Percentiles rank a stretch among this genome's conserved stretches.
Evolutionary conservation across 306 rosid genomes (phyloP).

Genomic region (Begonia peltatifolia): DNA sequence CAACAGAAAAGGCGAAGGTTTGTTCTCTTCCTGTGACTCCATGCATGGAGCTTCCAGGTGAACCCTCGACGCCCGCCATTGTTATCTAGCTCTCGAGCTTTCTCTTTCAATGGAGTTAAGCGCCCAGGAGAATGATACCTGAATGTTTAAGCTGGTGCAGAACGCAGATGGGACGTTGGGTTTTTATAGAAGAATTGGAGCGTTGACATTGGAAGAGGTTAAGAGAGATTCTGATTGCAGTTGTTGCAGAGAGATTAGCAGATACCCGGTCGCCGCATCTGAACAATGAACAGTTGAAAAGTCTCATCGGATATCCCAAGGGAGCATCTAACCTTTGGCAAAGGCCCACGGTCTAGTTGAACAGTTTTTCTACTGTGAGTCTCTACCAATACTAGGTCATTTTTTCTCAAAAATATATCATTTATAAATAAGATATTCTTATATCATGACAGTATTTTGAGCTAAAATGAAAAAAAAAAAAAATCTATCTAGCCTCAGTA

Average conservation of each 20-base stretch:
- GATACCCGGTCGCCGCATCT: slow-evolving; percentile 43
- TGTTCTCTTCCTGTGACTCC: slow-evolving; percentile 82
- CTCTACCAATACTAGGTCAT: no score
- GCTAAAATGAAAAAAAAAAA: no score
- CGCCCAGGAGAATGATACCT: no score
- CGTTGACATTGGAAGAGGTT: slow-evolving; percentile 13
- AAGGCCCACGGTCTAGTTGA: no score
- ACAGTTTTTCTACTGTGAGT: no score
- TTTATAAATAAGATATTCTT: no score
- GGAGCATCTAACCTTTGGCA: slow-evolving; percentile 29
- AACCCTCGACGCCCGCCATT: slow-evolving; percentile 37
- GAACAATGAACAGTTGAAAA: slow-evolving; percentile 12
- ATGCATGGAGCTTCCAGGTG: slow-evolving; percentile 97
- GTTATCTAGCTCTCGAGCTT: no score
- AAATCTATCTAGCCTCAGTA: no score
- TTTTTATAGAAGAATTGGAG: slow-evolving; percentile 24
- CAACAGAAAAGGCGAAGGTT: slow-evolving; percentile 43
- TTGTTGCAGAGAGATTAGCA: not conserved
- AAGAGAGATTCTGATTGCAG: slow-evolving; percentile 1
- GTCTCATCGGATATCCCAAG: slow-evolving; percentile 46
- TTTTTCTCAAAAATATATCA: no score
- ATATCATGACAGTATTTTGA: no score
- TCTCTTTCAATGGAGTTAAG: not conserved
- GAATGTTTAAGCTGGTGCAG: no score
- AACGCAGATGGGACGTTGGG: not conserved